These are phyloP conservation scores for Leishmania braziliensis DNA, from an alignment of 208 protist genomes.

Conservation along the genomic window DNA sequence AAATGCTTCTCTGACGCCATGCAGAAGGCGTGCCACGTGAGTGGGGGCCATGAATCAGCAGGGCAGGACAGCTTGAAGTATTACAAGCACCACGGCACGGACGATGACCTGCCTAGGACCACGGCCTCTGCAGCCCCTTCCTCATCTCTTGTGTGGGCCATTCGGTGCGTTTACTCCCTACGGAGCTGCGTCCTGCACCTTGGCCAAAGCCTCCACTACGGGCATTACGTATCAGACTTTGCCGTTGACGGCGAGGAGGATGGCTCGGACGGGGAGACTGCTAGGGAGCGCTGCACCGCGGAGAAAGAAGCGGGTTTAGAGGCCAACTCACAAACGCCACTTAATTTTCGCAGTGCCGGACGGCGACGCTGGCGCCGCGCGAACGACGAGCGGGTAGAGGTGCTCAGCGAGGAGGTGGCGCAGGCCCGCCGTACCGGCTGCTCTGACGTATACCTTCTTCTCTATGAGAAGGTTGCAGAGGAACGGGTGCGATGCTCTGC, in stretches of 20 bases:
- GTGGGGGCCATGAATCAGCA: neutral
- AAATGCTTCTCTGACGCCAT: constrained; percentile 36
- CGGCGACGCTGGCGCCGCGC: constrained; percentile 42
- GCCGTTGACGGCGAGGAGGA: constrained; percentile 18
- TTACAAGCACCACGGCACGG: neutral
- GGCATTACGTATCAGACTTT: constrained; percentile 79
- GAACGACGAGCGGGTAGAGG: constrained; percentile 52
- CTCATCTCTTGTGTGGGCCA: constrained; percentile 17
- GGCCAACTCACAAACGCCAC: neutral
- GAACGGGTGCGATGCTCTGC: constrained; percentile 43
- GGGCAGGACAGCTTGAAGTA: neutral
- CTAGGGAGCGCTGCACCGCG: neutral
- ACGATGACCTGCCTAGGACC: neutral
- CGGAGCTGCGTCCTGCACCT: constrained; percentile 56
- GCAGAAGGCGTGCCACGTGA: neutral
- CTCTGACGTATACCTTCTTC: constrained; percentile 57
- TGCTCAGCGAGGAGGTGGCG: constrained; percentile 20
- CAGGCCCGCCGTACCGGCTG: constrained; percentile 22
- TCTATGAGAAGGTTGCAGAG: constrained; percentile 69
- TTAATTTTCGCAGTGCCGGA: no score
- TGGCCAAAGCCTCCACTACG: constrained; percentile 47
- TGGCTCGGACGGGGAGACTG: neutral
- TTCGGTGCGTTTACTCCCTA: constrained; percentile 48
- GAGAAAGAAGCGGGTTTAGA: neutral
- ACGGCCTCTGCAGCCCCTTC: neutral